These are phyloP conservation scores for Sarocladium oryzae DNA, from an alignment of 2,329 filamentous ascomycete species.

Conservation along the genomic window DNA sequence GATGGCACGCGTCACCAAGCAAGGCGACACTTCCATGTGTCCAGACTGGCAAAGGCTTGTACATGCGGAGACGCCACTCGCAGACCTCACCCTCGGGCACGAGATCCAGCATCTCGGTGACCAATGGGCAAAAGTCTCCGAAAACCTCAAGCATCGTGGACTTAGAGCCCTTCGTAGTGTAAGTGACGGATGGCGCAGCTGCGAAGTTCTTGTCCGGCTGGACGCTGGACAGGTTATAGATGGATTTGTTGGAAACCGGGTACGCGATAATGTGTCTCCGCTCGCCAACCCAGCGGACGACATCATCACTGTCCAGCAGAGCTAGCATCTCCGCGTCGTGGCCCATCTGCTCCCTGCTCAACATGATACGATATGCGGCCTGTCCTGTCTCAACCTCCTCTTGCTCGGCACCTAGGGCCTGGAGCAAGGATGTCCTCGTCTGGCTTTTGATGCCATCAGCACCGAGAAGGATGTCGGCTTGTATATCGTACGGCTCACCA, in stretches of 20 bases:
- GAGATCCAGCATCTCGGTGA: constrained; percentile 52
- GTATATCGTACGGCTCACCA: constrained; percentile 45
- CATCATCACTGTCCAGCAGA: constrained; percentile 61
- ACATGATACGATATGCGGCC: constrained; percentile 74
- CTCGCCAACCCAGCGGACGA: constrained; percentile 70
- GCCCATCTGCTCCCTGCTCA: constrained; percentile 60
- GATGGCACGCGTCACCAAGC: constrained; percentile 59
- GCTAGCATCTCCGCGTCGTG: constrained; percentile 60
- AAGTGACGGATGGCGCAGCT: constrained; percentile 49
- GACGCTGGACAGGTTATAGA: constrained; percentile 58
- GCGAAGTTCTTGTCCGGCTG: constrained; percentile 58
- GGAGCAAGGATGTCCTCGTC: constrained; percentile 47
- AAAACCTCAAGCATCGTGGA: constrained; percentile 55
- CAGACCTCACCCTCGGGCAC: constrained; percentile 57
- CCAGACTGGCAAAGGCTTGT: constrained; percentile 52
- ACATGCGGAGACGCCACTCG: constrained; percentile 58
- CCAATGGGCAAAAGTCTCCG: constrained; percentile 51
- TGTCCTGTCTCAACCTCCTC: constrained; percentile 64
- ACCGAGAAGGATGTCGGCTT: constrained; percentile 46
- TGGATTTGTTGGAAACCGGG: constrained; percentile 58
- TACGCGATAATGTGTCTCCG: constrained; percentile 74
- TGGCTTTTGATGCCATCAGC: constrained; percentile 51
- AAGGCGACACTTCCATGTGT: constrained; percentile 48
- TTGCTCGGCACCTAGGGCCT: constrained; percentile 40
- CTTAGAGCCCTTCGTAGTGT: constrained; percentile 59